A percentile compares a stretch with the other conserved stretches of the same genome.
These are phyloP conservation scores for Platanthera zijinensis DNA, from an alignment of 106 monocot species.

Conservation along the genomic window DNA sequence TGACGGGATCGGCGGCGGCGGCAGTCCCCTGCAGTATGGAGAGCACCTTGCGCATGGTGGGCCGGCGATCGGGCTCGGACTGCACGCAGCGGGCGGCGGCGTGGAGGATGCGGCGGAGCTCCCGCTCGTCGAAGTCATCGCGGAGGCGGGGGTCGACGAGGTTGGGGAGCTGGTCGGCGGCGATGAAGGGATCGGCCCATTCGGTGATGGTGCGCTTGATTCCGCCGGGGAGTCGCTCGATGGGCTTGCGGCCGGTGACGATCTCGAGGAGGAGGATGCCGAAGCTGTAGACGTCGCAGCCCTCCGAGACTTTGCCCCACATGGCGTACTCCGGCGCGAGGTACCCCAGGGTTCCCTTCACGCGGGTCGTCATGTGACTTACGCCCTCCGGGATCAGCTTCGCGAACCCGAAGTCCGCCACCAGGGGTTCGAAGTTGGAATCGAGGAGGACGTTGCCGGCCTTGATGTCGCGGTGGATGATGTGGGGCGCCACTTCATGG, in stretches of 20 bases:
- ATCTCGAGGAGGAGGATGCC: conserved; percentile 49
- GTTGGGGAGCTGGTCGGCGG: conserved; percentile 15
- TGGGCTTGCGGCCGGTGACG: conserved; percentile 44
- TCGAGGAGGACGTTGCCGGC: conserved; percentile 54
- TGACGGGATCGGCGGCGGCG: conserved; percentile 9
- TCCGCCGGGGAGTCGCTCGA: conserved; percentile 31
- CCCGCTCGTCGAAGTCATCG: neutral
- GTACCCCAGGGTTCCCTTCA: conserved; percentile 35
- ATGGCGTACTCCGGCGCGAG: conserved; percentile 44
- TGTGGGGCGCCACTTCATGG: conserved; percentile 27
- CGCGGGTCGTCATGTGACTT: conserved; percentile 24
- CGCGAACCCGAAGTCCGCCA: conserved; percentile 44
- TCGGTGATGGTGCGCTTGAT: conserved; percentile 35
- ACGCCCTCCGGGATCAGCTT: conserved; percentile 39
- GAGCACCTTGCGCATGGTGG: conserved; percentile 8
- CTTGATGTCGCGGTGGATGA: conserved; percentile 58
- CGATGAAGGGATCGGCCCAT: conserved; percentile 43
- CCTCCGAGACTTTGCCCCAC: conserved; percentile 32
- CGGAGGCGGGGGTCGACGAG: conserved; percentile 25
- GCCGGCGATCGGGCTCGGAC: conserved; percentile 10
- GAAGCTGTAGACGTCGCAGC: conserved; percentile 46
- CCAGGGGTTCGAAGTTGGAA: conserved; percentile 32
- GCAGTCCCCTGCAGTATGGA: neutral
- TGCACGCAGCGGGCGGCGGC: conserved; percentile 8
- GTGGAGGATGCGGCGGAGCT: conserved; percentile 10